Evolutionary conservation across 768 basidiomycete genomes (phyloP).

Genomic region (Suillus discolor): DNA sequence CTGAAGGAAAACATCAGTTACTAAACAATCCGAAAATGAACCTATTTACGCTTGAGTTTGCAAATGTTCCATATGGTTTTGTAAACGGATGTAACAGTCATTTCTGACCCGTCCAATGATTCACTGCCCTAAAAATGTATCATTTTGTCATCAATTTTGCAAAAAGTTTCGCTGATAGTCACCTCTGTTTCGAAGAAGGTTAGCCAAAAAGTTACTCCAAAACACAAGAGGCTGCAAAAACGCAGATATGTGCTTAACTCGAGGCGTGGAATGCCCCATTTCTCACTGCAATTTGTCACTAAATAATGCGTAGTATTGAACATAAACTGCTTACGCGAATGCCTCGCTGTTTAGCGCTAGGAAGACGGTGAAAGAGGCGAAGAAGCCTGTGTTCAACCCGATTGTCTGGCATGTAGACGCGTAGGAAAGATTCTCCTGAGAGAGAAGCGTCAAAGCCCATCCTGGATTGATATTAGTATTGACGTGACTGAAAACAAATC

Average conservation of each 20-base stretch:
- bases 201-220: constrained; percentile 86
- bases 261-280: constrained; percentile 76
- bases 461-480: constrained; percentile 47
- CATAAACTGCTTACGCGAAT: constrained; percentile 63
- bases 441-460: constrained; percentile 84
- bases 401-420: constrained; percentile 99
- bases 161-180: constrained; percentile 17
- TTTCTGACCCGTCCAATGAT: constrained; percentile 70
- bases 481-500: constrained; percentile 32
- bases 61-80: constrained; percentile 94
- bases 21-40: constrained; percentile 1
- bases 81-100: constrained; percentile 91
- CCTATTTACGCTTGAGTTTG: constrained; percentile 76
- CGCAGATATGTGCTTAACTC: constrained; percentile 79
- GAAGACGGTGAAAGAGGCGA: constrained; percentile 96
- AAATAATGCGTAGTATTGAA: constrained; percentile 13
- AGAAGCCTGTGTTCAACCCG: constrained; percentile 93
- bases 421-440: constrained; percentile 91
- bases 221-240: constrained; percentile 85
- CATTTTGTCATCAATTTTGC: constrained; percentile 1
- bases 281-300: constrained; percentile 45
- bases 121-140: constrained; percentile 66
- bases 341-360: constrained; percentile 94
- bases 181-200: constrained; percentile 90
- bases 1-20: constrained; percentile 42